Evolutionary conservation across 2,329 filamentous ascomycete genomes (phyloP), one percentile per base, ranked within the genome.

Genomic region (Chaetomium globosum): DNA sequence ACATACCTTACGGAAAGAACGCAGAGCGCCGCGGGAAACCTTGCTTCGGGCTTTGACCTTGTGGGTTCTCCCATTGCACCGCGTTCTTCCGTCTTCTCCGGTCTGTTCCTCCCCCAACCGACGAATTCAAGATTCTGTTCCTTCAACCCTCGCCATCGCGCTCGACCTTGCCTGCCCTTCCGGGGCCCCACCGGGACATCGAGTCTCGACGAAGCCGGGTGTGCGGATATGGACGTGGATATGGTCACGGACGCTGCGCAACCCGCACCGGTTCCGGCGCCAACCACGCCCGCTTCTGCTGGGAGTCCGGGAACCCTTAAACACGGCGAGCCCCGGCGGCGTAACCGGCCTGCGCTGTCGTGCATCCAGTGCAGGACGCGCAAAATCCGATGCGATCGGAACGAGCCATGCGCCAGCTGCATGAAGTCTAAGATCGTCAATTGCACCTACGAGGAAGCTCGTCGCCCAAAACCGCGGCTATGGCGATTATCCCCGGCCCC

Each of bases 351-450:
- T 39, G 75, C 79, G 3, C 74, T 81, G 36, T 85, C 85, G 1
- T 88, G 85, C 72, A 76, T 80, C 68, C 78, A 85, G 51, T 89
- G 87, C 71, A 79, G 86, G 52, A 81, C 76, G 63, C 83, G 85
- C 49, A 89, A 89, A 74, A 83, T 89, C 65, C 80, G 82, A 55
- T 89, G 87, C 71, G 83, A 89, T 71, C 82, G 84, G 57, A 81
- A 82, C 65, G 74, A 76, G 7, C 87, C 87, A 1, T 89, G 87
- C 70, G 80, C 78, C 65, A 85, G 87, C 65, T 89, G 87, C 71
- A 65, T 82, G n/a, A 82, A 82, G 68, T 83, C 84, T 26, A 81
- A 81, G 68, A 83, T 82, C 49, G 78, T 80, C 6, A 78, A 78
- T 23, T 89, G 87, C 70, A 79, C 83, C 1, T 89, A 87, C 69